phyloP scores from a whole-genome alignment of 1,284 basidiomycete genomes.

The Cutaneotrichosporon cyanovorans region DNA sequence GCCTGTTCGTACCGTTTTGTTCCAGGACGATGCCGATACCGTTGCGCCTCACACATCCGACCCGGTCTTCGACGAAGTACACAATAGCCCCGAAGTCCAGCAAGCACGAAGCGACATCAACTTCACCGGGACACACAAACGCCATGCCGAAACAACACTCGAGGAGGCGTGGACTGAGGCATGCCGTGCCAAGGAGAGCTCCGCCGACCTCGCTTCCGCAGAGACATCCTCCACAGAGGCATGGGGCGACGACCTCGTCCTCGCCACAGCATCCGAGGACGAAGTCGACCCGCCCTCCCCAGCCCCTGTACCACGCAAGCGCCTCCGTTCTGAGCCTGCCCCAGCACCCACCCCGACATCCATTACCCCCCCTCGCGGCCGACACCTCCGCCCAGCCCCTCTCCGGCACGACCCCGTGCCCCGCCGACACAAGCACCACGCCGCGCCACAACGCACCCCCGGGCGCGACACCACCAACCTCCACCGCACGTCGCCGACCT shows the following conservation, averaged over 20 bases:
- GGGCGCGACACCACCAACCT: constrained; percentile 1
- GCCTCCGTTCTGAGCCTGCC: neutral
- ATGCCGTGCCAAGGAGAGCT: neutral
- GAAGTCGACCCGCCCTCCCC: neutral
- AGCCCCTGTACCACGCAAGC: neutral
- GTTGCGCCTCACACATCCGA: too few relatives aligned
- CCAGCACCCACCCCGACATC: too few relatives aligned
- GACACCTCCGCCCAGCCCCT: neutral
- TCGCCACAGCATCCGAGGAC: neutral
- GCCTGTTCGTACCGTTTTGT: too few relatives aligned
- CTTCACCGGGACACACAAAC: neutral
- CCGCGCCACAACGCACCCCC: neutral
- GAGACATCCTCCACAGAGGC: neutral
- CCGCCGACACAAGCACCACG: neutral
- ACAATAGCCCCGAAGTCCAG: neutral
- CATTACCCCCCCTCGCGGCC: neutral
- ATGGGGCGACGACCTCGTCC: neutral
- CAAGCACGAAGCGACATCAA: neutral
- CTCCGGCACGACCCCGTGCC: neutral
- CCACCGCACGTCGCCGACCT: constrained; percentile 1
- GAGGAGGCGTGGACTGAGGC: too few relatives aligned
- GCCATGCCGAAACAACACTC: too few relatives aligned
- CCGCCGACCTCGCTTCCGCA: neutral
- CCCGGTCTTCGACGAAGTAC: too few relatives aligned
- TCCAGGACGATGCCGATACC: too few relatives aligned